phyloP scores from a whole-genome alignment of 805 yeast species.

The Kluyveromyces lactis region DNA sequence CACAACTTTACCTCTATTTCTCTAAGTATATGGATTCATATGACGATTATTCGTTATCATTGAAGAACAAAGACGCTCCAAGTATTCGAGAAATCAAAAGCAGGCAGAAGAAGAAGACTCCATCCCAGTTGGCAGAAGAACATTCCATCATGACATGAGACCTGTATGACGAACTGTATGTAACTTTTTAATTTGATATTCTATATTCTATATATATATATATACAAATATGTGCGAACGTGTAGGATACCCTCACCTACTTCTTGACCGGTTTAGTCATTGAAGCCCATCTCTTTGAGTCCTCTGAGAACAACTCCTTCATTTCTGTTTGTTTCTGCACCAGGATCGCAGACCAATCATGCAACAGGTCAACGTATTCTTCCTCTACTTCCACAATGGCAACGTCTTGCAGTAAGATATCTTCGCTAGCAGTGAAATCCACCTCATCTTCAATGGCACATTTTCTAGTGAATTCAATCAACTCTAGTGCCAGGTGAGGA shows the following conservation, averaged over 20 bases:
- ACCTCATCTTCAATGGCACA: constrained; percentile 27
- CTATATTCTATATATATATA: too few species aligned
- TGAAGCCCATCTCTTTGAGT: constrained; percentile 13
- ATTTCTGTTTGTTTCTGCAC: constrained; percentile 12
- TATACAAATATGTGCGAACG: too few species aligned
- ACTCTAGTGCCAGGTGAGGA: constrained; percentile 16
- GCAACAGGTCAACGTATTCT: constrained; percentile 18
- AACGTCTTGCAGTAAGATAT: constrained; percentile 27
- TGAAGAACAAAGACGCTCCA: constrained; percentile 14
- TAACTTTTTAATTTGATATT: too few species aligned
- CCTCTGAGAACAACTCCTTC: constrained; percentile 12
- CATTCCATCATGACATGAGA: not conserved
- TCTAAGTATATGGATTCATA: constrained; percentile 18
- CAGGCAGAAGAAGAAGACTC: constrained; percentile 5
- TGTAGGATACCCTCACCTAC: not conserved
- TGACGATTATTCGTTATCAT: constrained; percentile 17
- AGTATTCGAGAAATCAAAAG: constrained; percentile 8
- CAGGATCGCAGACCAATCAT: constrained; percentile 22
- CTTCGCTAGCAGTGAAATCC: constrained; percentile 21
- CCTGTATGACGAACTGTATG: too few species aligned
- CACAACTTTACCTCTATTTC: constrained; percentile 22
- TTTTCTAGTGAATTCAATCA: constrained; percentile 23
- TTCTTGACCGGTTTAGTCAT: not conserved
- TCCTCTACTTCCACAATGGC: constrained; percentile 16
- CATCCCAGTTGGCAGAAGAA: not conserved